Evolutionary conservation across 352 stramenopile species (phyloP).

Genomic region (Phytophthora pseudosyringae): DNA sequence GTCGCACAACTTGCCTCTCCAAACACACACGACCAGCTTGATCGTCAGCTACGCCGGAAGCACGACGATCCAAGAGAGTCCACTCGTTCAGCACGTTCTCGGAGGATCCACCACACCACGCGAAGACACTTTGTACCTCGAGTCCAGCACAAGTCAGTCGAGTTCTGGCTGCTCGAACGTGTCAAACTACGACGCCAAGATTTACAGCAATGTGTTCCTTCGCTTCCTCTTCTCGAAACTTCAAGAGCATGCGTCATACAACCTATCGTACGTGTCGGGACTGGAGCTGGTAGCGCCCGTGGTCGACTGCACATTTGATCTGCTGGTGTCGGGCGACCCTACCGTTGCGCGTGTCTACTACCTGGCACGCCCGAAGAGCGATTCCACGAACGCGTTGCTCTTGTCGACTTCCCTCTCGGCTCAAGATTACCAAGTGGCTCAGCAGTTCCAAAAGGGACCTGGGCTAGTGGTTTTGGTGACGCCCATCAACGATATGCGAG

Average conservation of each 20-base stretch:
- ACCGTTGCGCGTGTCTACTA: constrained; percentile 28
- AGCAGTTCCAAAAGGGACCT: constrained; percentile 21
- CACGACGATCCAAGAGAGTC: constrained; percentile 32
- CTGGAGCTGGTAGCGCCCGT: constrained; percentile 35
- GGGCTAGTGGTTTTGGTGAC: constrained; percentile 8
- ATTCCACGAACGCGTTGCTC: constrained; percentile 21
- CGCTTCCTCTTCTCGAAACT: constrained; percentile 25
- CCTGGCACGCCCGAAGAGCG: constrained; percentile 12
- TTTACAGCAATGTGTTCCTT: constrained; percentile 34
- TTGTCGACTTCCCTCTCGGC: constrained; percentile 25
- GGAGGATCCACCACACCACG: constrained; percentile 1
- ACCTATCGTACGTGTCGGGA: constrained; percentile 27
- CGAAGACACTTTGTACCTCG: constrained; percentile 40
- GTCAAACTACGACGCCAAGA: constrained; percentile 2
- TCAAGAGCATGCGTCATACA: constrained; percentile 9
- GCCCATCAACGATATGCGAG: constrained; percentile 25
- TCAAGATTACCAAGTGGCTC: constrained; percentile 30
- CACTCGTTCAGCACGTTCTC: constrained; percentile 31
- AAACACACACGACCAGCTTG: constrained; percentile 7
- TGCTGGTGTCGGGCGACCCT: constrained; percentile 6
- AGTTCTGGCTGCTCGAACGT: constrained; percentile 13
- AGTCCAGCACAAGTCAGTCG: constrained; percentile 5
- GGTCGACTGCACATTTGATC: neutral
- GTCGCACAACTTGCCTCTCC: constrained; percentile 4
- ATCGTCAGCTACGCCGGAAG: constrained; percentile 33